Conservation (phyloP, 352 stramenopile species). For the Blastocystis sp. region DNA sequence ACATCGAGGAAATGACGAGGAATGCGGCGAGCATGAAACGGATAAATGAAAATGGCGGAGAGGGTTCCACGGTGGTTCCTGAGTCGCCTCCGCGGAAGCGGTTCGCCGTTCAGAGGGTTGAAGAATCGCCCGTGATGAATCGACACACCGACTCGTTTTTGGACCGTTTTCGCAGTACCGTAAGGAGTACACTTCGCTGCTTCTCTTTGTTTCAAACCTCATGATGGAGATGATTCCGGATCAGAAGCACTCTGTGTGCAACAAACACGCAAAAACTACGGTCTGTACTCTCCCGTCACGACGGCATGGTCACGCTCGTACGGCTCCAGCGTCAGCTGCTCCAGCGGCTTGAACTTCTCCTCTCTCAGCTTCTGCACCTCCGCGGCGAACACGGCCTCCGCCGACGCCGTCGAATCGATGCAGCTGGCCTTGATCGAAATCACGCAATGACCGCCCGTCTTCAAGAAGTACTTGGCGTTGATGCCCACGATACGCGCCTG, state of each 20-base stretch:
- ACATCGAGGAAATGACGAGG: background rate
- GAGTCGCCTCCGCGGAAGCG: constrained; percentile 51
- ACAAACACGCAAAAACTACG: constrained; percentile 69
- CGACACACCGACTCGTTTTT: constrained; percentile 8
- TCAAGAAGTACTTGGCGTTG: constrained; percentile 97
- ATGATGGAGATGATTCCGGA: no score
- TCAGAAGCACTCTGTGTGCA: background rate
- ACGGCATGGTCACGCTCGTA: constrained; percentile 98
- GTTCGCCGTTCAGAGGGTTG: background rate
- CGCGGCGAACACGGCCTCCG: constrained; percentile 94
- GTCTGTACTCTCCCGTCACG: constrained; percentile 91
- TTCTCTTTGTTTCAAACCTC: background rate
- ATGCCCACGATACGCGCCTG: constrained; percentile 97
- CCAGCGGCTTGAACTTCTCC: constrained; percentile 95
- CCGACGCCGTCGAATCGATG: constrained; percentile 94
- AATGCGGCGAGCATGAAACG: background rate
- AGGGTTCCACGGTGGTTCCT: background rate
- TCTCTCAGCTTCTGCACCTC: constrained; percentile 94
- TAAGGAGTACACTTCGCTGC: background rate
- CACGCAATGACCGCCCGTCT: constrained; percentile 96
- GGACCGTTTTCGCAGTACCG: constrained; percentile 27
- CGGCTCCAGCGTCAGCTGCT: constrained; percentile 97
- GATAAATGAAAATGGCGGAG: background rate
- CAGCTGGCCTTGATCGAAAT: constrained; percentile 99
- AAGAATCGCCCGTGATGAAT: constrained; percentile 10